Base-by-base conservation (phyloP, 2,329 filamentous ascomycete species). In the Pseudogymnoascus sp. region DNA sequence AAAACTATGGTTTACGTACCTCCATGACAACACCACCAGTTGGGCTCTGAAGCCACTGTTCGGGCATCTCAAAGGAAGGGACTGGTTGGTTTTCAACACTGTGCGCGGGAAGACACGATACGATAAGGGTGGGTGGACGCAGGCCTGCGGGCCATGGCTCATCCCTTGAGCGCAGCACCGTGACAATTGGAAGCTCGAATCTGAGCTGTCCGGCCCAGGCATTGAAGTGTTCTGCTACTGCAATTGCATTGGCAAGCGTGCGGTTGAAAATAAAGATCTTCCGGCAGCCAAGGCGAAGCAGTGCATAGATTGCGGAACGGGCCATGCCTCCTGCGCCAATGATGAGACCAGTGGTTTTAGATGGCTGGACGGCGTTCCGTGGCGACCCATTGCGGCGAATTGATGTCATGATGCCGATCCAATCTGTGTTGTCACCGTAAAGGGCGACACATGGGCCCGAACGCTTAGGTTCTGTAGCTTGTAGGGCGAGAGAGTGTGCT, bases 391-490 rank as follows among this genome's bases (percentile, higher is more conserved):
- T 86, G 39, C 86, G 79, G 4, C 84, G 80, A 47, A 91, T 82
- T 69, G 87, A 91, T 2, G 86, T 87, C 60, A 86, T 78, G 37
- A 91, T 88, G 9, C 88, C 88, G 36, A 90, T 87, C 87, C 88
- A 91, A 69, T 91, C 88, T 0, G 87, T 91, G 63, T 92, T 92
- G 63, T 92, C 88, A 1, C 88, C 89, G 64, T 90, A 89, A 0
- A 92, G 77, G 0, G 85, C 87, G 64, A 82, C 81, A 5, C 90
- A 82, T 0, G 84, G 82, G 0, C 88, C 88, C 1, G 85, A 80
- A 44, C 84, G 79, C 64, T 86, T 86, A 63, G 85, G 80, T 47
- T 85, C 79, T 31, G 78, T 75, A 4, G 71, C 69, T 77, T 71
- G 70, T 2, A 64, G 60, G 11, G 71, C 65, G 11, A 72, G 67